phyloP scores from a whole-genome alignment of 306 rosid species.

The Medicago arabica region DNA sequence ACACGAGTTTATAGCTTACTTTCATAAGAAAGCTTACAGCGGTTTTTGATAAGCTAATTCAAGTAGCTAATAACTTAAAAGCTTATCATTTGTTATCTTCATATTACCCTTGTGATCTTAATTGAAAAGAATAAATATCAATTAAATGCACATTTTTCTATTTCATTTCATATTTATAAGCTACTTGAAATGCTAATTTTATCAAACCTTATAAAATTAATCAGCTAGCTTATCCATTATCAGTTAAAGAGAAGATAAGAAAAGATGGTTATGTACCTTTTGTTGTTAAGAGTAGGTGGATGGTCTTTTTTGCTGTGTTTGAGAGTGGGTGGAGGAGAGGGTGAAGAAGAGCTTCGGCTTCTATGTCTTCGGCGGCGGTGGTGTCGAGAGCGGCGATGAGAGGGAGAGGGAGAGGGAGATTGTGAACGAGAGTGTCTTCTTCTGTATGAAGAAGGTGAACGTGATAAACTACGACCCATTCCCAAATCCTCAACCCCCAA shows the following conservation, averaged over 20 bases:
- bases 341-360: constrained; percentile 47
- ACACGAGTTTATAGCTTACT: no score
- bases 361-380: constrained; percentile 57
- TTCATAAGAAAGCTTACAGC: no score
- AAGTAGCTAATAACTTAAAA: no score
- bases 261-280: constrained; percentile 41
- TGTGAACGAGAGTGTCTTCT: constrained; percentile 49
- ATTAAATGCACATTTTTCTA: no score
- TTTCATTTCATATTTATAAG: no score
- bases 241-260: background rate
- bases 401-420: constrained; percentile 45
- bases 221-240: no score
- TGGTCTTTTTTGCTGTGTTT: constrained; percentile 65
- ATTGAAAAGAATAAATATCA: no score
- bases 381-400: constrained; percentile 46
- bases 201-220: no score
- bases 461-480: constrained; percentile 66
- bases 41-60: no score
- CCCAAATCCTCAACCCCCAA: background rate
- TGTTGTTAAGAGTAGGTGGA: constrained; percentile 46
- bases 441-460: constrained; percentile 64
- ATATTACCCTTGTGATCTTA: no score
- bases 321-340: constrained; percentile 57
- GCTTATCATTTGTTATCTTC: no score
- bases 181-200: no score